Evolutionary conservation across 2,329 filamentous ascomycete genomes (phyloP), one percentile per base, ranked within the genome.

Genomic region (Apiospora marii): DNA sequence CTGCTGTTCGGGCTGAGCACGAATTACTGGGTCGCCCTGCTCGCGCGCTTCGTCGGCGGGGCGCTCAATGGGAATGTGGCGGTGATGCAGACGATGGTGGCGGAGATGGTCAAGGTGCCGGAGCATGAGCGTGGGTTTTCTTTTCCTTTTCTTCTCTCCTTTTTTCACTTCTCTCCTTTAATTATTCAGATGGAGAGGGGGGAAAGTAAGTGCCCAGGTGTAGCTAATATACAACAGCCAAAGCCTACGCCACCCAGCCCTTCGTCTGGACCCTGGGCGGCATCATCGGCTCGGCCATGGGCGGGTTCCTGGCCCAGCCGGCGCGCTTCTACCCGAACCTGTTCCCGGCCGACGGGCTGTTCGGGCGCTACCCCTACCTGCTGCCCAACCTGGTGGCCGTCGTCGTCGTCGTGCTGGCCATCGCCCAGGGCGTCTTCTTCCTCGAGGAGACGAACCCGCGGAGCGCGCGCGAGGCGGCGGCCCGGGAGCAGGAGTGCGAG

Each of bases 331-430:
- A 82, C 69, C 81, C 78, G 19, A 75, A 74, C 0, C 51, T 83
- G 27, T 85, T 85, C 67, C 76, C 83, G 2, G 74, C 78, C 37
- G 83, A 84, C 37, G 83, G 83, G 1, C 61, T 85, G 0, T 85
- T 85, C 68, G 92, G 91, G 58, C 86, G 87, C 10, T 94, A 92
- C 76, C 93, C 93, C 0, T 95, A 93, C 76, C 85, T 94, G n/a
- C 83, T 88, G 7, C 92, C 92, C 1, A 94, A 94, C 76, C 76
- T 93, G 0, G 84, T 93, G 69, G 89, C 91, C 0, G 91, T 91
- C 0, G 84, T 80, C 1, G 85, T 93, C 13, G 85, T 94, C 44
- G 75, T 89, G 1, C 75, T 93, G 6, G 92, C 93, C 75, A 85
- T 93, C 46, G 77, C 89, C 12, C 78, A 93, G 68, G 88, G 90